These are phyloP conservation scores for Heliosperma pusillum DNA, from an alignment of 148 eudicot genomes.

Conservation along the genomic window DNA sequence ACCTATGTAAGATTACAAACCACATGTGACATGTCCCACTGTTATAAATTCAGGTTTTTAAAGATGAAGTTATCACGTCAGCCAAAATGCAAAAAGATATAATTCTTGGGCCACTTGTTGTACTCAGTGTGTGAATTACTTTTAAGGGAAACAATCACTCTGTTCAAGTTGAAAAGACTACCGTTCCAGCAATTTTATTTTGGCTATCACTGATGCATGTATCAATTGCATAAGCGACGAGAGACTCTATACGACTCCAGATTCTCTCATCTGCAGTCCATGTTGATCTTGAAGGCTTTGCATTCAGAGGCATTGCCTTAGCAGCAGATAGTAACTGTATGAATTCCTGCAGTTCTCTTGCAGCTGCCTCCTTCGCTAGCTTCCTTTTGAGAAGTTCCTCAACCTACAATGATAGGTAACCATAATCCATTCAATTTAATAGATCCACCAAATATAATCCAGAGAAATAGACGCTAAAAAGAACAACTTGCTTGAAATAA, in stretches of 20 bases:
- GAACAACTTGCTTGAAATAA: neutral
- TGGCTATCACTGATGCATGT: conserved; percentile 55
- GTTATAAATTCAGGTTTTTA: neutral
- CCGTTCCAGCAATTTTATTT: conserved; percentile 75
- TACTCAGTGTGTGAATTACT: neutral
- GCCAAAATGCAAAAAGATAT: neutral
- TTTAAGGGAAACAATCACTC: conserved; percentile 4
- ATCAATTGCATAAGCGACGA: conserved; percentile 75
- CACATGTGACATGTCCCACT: neutral
- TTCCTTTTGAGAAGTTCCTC: conserved; percentile 68
- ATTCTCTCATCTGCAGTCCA: conserved; percentile 67
- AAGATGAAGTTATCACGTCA: neutral
- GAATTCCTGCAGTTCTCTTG: conserved; percentile 73
- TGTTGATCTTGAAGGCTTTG: conserved; percentile 64
- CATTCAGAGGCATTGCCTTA: conserved; percentile 51
- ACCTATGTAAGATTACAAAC: too few relatives aligned
- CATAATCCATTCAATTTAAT: conserved; percentile 11
- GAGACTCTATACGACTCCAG: conserved; percentile 58
- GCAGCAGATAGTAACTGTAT: conserved; percentile 60
- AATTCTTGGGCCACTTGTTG: neutral
- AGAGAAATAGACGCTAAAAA: neutral
- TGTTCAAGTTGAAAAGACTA: conserved; percentile 31
- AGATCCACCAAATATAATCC: neutral
- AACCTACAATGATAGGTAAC: conserved; percentile 45
- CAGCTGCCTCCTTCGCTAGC: conserved; percentile 71